These are phyloP conservation scores for Peniophora sp. DNA, from an alignment of 1,284 basidiomycete species.

Conservation along the genomic window DNA sequence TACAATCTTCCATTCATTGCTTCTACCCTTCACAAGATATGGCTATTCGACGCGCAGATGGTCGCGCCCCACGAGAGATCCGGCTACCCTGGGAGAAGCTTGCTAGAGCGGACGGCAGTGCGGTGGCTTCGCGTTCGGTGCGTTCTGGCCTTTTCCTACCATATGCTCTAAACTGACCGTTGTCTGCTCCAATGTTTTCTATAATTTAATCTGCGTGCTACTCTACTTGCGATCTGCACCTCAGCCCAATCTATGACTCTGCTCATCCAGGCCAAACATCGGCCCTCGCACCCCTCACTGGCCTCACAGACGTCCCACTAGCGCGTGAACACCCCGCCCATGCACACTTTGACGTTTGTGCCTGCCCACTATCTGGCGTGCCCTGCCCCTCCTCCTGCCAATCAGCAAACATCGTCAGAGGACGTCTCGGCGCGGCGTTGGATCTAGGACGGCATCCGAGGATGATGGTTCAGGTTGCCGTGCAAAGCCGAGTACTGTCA, in stretches of 20 bases:
- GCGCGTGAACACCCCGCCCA: conserved; percentile 61
- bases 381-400: conserved; percentile 62
- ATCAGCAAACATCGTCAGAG: conserved; percentile 40
- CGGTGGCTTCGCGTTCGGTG: conserved; percentile 58
- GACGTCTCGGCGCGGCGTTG: conserved; percentile 49
- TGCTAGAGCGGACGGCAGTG: conserved; percentile 58
- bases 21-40: too few relatives aligned
- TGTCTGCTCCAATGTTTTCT: not conserved
- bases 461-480: conserved; percentile 61
- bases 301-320: conserved; percentile 67
- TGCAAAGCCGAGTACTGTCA: too few relatives aligned
- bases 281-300: conserved; percentile 62
- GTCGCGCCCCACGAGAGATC: too few relatives aligned
- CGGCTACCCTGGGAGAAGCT: too few relatives aligned
- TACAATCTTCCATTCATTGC: too few relatives aligned
- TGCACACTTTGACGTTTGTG: conserved; percentile 61
- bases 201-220: too few relatives aligned
- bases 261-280: conserved; percentile 30
- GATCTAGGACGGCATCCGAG: conserved; percentile 58
- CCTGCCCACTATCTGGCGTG: conserved; percentile 59
- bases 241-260: conserved; percentile 2
- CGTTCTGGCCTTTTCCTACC: conserved; percentile 9
- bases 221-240: not conserved
- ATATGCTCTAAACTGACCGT: not conserved
- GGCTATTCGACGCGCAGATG: too few relatives aligned